Percentiles rank a stretch among this genome's conserved stretches.
Conservation (phyloP, 257 asterid species). For the Nicotiana tabacum region DNA sequence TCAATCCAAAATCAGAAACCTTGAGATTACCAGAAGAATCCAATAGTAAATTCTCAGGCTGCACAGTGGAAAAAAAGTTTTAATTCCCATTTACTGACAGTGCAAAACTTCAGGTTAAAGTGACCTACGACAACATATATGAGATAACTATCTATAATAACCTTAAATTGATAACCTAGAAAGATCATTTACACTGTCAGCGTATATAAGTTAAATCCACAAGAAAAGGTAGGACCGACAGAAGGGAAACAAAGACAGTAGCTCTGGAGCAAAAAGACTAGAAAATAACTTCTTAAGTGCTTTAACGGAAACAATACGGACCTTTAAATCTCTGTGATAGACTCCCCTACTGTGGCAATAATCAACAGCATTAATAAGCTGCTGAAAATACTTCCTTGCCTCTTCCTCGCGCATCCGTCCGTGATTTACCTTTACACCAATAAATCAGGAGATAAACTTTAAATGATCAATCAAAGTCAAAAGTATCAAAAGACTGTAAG, state of each 20-base stretch:
- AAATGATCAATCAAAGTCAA: neutral
- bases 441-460: neutral
- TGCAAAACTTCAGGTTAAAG: neutral
- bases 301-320: slow-evolving; percentile 9
- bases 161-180: neutral
- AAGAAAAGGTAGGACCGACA: neutral
- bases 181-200: neutral
- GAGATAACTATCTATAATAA: neutral
- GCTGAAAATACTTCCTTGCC: slow-evolving; percentile 90
- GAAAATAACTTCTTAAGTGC: neutral
- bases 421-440: slow-evolving; percentile 53
- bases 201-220: neutral
- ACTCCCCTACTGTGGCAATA: slow-evolving; percentile 97
- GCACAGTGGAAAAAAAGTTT: slow-evolving; percentile 13
- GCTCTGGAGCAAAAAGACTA: neutral
- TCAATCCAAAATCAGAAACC: slow-evolving; percentile 89
- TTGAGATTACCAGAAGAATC: slow-evolving; percentile 82
- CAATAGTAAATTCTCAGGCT: slow-evolving; percentile 84
- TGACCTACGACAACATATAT: neutral
- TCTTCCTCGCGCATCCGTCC: slow-evolving; percentile 85
- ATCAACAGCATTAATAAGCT: slow-evolving; percentile 82
- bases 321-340: slow-evolving; percentile 91
- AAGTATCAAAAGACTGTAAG: neutral
- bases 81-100: neutral
- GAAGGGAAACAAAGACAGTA: neutral